Evolutionary conservation across 2,329 filamentous ascomycete species (phyloP), one percentile per base, ranked within the genome.

Genomic region (Colletotrichum orchidophilum): DNA sequence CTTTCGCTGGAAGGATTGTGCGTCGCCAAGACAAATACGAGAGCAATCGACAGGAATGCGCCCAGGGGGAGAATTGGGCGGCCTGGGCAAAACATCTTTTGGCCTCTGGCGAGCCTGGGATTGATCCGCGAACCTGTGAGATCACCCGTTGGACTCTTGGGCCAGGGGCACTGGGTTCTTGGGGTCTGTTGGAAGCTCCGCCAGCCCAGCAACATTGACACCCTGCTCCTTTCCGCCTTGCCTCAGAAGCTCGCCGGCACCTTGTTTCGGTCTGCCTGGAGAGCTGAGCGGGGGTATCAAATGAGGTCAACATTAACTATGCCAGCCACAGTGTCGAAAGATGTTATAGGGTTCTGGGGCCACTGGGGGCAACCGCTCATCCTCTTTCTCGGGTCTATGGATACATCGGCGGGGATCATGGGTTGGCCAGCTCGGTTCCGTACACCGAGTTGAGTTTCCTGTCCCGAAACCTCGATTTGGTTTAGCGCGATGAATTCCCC

Each of bases 1-100:
- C 61, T 21, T 31, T 29, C n/a, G 21, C 26, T 18, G 3, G 35
- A 18, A 26, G 31, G 21, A 52, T 27, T 57, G 35, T 55, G 33
- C 33, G 29, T 26, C 52, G 68, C 68, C 68, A 68, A 71, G 68
- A 57, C 52, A 57, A 58, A 54, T 63, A 71, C 58, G 58, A 71
- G 63, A 33, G 35, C 9, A 35, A 42, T 18, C 39, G 52, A 59
- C 21, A 64, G 64, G 68, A 71, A 63, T 68, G 58, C 33, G 42
- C 35, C 65, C 31, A 63, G 58, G 64, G 59, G 58, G 53, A 18
- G 7, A 18, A 42, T n/a, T 42, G 39, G 42, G 27, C 42, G 64
- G 68, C 54, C 64, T 71, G 53, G 68, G 68, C 68, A 63, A 50
- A 62, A 46, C 66, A 50, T 63, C 42, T 68, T 62, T 62, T 68